Percentiles rank a stretch among this genome's conserved stretches.
Conservation (phyloP, 306 rosid species). For the Cicer chorassanicum region DNA sequence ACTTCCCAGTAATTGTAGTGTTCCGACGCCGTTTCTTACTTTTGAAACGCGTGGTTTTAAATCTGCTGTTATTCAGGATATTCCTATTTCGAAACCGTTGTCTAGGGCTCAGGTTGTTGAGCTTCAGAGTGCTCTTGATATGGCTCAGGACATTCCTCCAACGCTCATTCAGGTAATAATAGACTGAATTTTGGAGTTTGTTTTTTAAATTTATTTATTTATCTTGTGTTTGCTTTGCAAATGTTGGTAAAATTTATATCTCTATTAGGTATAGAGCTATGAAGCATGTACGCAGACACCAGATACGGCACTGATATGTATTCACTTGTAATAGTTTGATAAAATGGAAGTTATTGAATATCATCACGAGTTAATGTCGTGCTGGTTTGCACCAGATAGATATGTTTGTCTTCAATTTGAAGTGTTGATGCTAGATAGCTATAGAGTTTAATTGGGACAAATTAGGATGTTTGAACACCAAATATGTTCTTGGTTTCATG, state of each 20-base stretch:
- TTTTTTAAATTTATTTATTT: background rate
- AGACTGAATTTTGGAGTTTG: background rate
- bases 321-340: too few species aligned
- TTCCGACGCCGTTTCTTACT: conserved; percentile 78
- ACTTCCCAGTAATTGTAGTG: conserved; percentile 65
- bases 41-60: conserved; percentile 80
- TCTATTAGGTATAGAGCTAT: background rate
- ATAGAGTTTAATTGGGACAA: background rate
- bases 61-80: conserved; percentile 90
- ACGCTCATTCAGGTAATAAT: conserved; percentile 70
- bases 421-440: too few species aligned
- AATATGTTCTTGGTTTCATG: background rate
- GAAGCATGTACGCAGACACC: too few species aligned
- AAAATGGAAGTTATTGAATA: too few species aligned
- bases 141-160: conserved; percentile 89
- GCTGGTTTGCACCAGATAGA: too few species aligned
- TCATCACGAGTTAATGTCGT: too few species aligned
- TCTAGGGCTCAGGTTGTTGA: conserved; percentile 75
- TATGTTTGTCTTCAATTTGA: too few species aligned
- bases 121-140: conserved; percentile 76
- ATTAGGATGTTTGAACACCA: background rate
- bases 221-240: background rate
- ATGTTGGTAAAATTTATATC: background rate
- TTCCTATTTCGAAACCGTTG: conserved; percentile 84
- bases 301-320: too few species aligned